These are phyloP conservation scores for Podila verticillata DNA, from an alignment of 192 early-diverging fungal genomes.

Conservation along the genomic window DNA sequence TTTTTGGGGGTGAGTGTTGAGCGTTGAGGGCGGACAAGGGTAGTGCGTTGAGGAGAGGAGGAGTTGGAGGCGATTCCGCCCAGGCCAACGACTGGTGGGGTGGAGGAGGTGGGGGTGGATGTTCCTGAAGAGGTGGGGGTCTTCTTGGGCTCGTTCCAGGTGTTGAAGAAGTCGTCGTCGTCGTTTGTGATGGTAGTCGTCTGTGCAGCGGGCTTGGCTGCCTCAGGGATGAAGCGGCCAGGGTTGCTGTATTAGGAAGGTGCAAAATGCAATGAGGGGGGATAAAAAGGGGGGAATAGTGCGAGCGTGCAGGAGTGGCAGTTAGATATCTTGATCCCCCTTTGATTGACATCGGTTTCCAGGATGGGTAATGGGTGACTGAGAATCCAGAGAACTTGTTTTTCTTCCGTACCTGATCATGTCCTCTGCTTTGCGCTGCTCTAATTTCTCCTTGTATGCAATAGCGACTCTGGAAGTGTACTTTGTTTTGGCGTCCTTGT, in stretches of 20 bases:
- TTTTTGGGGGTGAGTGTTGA: slow-evolving; percentile 53
- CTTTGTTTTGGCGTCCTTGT: slow-evolving; percentile 82
- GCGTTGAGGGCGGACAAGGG: slow-evolving; percentile 38
- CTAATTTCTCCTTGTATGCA: slow-evolving; percentile 85
- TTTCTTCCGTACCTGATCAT: slow-evolving; percentile 49
- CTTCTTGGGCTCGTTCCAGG: slow-evolving; percentile 63
- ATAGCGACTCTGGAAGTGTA: slow-evolving; percentile 80
- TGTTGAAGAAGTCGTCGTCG: slow-evolving; percentile 73
- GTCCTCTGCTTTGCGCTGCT: slow-evolving; percentile 78
- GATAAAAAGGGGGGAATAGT: neutral
- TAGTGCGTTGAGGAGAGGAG: slow-evolving; percentile 52
- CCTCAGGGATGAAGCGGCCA: slow-evolving; percentile 32
- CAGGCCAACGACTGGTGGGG: slow-evolving; percentile 24
- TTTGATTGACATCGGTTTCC: neutral
- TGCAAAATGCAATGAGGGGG: neutral
- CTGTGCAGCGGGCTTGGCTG: slow-evolving; percentile 26
- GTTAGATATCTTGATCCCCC: slow-evolving; percentile 13
- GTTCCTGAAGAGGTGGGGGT: slow-evolving; percentile 25
- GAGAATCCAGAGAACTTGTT: too few species aligned
- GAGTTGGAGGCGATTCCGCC: slow-evolving; percentile 18
- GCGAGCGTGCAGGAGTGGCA: neutral
- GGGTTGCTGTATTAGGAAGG: slow-evolving; percentile 23
- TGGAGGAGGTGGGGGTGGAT: slow-evolving; percentile 48
- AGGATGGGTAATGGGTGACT: neutral
- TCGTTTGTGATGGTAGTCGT: slow-evolving; percentile 37